These are phyloP conservation scores for Suillus subluteus DNA, from an alignment of 768 basidiomycete species.

Conservation along the genomic window DNA sequence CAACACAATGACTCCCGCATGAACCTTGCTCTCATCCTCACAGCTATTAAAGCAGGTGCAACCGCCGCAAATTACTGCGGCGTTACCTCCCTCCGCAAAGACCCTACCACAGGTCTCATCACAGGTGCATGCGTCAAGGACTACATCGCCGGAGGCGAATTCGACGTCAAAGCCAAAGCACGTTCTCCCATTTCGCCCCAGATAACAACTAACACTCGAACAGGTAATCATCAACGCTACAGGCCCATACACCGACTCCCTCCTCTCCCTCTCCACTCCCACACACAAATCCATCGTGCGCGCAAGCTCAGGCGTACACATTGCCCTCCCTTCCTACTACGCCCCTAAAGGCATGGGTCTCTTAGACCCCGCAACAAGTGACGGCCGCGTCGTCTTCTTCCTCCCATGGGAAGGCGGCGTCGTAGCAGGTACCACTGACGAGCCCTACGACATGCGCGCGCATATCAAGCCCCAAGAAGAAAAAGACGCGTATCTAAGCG, in stretches of 20 bases:
- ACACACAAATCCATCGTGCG: conserved; percentile 85
- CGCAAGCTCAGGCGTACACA: conserved; percentile 91
- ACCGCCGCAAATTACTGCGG: conserved; percentile 88
- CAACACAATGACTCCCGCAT: conserved; percentile 99
- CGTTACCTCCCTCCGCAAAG: conserved; percentile 78
- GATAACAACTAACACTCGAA: conserved; percentile 5
- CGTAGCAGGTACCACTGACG: conserved; percentile 96
- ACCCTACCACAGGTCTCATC: conserved; percentile 57
- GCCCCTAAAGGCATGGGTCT: conserved; percentile 94
- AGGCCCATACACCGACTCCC: conserved; percentile 88
- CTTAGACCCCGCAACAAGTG: conserved; percentile 92
- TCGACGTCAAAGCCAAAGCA: conserved; percentile 81
- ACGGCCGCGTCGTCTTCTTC: conserved; percentile 98
- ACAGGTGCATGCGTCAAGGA: conserved; percentile 80
- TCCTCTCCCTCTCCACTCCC: conserved; percentile 81
- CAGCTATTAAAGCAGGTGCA: conserved; percentile 91
- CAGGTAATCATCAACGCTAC: conserved; percentile 96
- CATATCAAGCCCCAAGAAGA: conserved; percentile 6
- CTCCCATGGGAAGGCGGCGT: conserved; percentile 98
- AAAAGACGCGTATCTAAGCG: conserved; percentile 9
- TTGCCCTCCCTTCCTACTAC: conserved; percentile 97
- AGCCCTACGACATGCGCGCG: conserved; percentile 67
- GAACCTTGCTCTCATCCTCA: conserved; percentile 96
- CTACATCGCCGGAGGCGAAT: conserved; percentile 80
- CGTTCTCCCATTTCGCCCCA: not conserved